Evolutionary conservation across 352 stramenopile genomes (phyloP).

Genomic region (Pythium monospermum): DNA sequence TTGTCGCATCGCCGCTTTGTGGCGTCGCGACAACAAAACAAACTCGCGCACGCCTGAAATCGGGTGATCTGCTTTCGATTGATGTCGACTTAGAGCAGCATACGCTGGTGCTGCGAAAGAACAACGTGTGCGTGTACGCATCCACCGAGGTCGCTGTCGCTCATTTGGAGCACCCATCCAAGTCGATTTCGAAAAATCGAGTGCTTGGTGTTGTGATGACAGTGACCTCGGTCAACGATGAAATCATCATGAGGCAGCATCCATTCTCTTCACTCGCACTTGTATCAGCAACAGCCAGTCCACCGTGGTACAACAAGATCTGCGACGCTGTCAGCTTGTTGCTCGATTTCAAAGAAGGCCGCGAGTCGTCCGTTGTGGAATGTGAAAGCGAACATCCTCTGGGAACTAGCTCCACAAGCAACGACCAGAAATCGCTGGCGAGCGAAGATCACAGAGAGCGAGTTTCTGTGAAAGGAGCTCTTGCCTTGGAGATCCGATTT

Average conservation of each 20-base stretch:
- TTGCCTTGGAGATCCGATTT: conserved; percentile 67
- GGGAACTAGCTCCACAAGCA: too few relatives aligned
- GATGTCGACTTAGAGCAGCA: conserved; percentile 32
- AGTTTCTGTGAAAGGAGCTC: conserved; percentile 38
- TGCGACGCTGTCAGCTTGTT: conserved; percentile 50
- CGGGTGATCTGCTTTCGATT: conserved; percentile 38
- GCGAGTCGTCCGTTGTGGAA: conserved; percentile 27
- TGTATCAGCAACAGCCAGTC: conserved; percentile 24
- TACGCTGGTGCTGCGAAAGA: conserved; percentile 36
- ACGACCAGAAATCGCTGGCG: too few relatives aligned
- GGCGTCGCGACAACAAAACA: neutral
- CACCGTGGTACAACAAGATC: conserved; percentile 60
- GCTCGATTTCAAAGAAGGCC: conserved; percentile 46
- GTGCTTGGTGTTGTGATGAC: neutral
- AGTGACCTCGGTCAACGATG: neutral
- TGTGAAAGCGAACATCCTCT: conserved; percentile 55
- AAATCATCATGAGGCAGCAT: conserved; percentile 3
- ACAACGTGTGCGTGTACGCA: conserved; percentile 18
- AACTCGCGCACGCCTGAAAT: conserved; percentile 10
- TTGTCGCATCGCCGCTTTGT: neutral
- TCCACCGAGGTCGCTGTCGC: too few relatives aligned
- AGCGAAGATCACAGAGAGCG: conserved; percentile 11
- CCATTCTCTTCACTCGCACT: conserved; percentile 32
- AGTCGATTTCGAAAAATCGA: neutral
- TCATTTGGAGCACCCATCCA: too few relatives aligned